These are phyloP conservation scores for Metarhizium guizhouense DNA, from an alignment of 2,329 filamentous ascomycete genomes.

Conservation along the genomic window DNA sequence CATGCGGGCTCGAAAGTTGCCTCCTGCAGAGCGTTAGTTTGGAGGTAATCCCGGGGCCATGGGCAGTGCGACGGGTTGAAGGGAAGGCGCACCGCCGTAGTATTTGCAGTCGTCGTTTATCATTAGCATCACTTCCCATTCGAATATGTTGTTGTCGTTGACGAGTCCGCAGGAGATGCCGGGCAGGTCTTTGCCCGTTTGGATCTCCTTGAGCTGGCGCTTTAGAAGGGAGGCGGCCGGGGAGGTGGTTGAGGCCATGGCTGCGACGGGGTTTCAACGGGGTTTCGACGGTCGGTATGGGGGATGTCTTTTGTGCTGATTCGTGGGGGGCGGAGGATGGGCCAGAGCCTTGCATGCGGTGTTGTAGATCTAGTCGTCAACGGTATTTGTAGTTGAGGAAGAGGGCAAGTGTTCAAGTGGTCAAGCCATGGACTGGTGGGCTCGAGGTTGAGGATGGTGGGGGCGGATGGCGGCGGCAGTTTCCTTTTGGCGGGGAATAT, in stretches of 20 bases:
- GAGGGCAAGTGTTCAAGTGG: no score
- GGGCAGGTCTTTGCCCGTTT: constrained; percentile 80
- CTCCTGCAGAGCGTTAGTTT: constrained; percentile 45
- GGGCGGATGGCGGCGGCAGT: no score
- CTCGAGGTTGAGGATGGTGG: no score
- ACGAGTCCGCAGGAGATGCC: constrained; percentile 90
- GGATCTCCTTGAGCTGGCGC: constrained; percentile 90
- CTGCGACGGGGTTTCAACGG: not conserved
- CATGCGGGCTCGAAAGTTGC: constrained; percentile 81
- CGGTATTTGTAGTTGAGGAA: no score
- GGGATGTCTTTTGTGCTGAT: not conserved
- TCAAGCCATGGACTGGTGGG: no score
- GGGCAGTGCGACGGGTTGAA: not conserved
- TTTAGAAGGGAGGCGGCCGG: constrained; percentile 66
- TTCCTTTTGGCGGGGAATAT: not conserved
- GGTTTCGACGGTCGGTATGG: not conserved
- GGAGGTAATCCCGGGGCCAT: not conserved
- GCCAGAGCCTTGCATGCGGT: no score
- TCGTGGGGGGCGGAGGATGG: no score
- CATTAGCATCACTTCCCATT: constrained; percentile 99
- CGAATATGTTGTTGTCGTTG: constrained; percentile 78
- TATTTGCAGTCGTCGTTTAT: constrained; percentile 89
- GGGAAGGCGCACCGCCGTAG: constrained; percentile 64
- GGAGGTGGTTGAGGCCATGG: constrained; percentile 34
- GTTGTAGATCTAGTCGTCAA: no score